Percentiles rank a stretch among this genome's conserved stretches.
Evolutionary conservation across 2,329 filamentous ascomycete species (phyloP).

Genomic region (Drechslerella dactyloides): DNA sequence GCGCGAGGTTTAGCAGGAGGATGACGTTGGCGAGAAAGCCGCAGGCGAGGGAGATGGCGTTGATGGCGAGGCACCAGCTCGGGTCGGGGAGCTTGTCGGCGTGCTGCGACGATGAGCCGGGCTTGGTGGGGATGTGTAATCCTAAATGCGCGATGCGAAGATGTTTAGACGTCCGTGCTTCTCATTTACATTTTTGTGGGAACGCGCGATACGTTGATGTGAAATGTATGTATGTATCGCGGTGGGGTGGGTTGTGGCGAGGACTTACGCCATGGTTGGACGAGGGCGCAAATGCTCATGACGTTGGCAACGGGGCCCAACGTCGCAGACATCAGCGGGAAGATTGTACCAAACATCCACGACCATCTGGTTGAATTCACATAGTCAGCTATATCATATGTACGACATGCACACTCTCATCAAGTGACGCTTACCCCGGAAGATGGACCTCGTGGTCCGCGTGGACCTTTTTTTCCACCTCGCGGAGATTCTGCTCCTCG

Average conservation of each 20-base stretch:
- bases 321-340: slow-evolving; percentile 81
- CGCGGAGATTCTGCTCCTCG: slow-evolving; percentile 27
- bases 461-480: slow-evolving; percentile 27
- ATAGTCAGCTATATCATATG: no score
- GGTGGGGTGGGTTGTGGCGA: slow-evolving; percentile 52
- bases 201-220: background rate
- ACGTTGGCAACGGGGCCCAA: slow-evolving; percentile 86
- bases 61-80: slow-evolving; percentile 74
- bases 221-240: background rate
- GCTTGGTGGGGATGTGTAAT: slow-evolving; percentile 55
- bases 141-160: slow-evolving; percentile 56
- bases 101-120: slow-evolving; percentile 63
- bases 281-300: slow-evolving; percentile 85
- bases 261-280: slow-evolving; percentile 75
- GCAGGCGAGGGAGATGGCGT: slow-evolving; percentile 76
- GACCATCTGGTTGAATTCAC: slow-evolving; percentile 12
- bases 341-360: slow-evolving; percentile 58
- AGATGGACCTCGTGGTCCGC: slow-evolving; percentile 33
- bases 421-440: slow-evolving; percentile 38
- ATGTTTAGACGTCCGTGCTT: background rate
- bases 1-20: slow-evolving; percentile 85
- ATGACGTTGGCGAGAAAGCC: slow-evolving; percentile 81
- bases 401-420: no score
- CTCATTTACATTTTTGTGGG: no score
- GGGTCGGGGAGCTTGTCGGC: slow-evolving; percentile 71